These are phyloP conservation scores for Pogostemon cablin DNA, from an alignment of 257 asterid species.

Conservation along the genomic window DNA sequence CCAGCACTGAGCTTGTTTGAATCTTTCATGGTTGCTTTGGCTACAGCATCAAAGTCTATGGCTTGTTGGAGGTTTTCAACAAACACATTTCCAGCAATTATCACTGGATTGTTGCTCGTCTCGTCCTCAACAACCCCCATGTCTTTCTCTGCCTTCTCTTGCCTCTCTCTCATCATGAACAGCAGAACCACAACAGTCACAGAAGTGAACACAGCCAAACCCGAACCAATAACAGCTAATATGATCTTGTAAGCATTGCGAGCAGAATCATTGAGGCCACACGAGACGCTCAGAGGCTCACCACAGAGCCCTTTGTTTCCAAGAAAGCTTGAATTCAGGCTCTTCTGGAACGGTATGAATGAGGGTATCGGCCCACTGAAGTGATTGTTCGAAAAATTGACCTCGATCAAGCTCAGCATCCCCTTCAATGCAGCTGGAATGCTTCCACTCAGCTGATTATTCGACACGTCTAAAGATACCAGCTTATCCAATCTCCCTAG, in stretches of 20 bases:
- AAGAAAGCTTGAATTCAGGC: constrained; percentile 74
- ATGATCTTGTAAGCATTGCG: constrained; percentile 54
- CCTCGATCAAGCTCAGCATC: constrained; percentile 92
- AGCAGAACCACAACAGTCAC: constrained; percentile 77
- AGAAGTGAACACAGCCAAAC: constrained; percentile 80
- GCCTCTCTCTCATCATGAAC: constrained; percentile 91
- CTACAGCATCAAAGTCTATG: constrained; percentile 79
- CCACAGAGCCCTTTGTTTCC: constrained; percentile 94
- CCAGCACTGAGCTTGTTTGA: constrained; percentile 68
- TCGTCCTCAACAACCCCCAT: constrained; percentile 46
- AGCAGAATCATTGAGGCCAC: constrained; percentile 53
- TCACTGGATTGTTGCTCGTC: constrained; percentile 51
- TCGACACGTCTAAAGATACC: constrained; percentile 84
- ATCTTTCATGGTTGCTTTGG: constrained; percentile 75
- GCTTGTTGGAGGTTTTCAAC: constrained; percentile 86
- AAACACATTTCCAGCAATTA: constrained; percentile 81
- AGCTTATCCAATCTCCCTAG: constrained; percentile 88
- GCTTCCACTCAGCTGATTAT: constrained; percentile 77
- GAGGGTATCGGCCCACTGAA: constrained; percentile 78
- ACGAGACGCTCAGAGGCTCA: constrained; percentile 65
- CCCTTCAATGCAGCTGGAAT: constrained; percentile 77
- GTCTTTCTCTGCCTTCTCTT: constrained; percentile 70
- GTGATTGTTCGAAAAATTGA: constrained; percentile 82
- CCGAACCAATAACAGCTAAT: constrained; percentile 83
- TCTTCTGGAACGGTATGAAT: constrained; percentile 82